phyloP scores from a whole-genome alignment of 31 red algal species.

The Odonthalia washingtoniensis region DNA sequence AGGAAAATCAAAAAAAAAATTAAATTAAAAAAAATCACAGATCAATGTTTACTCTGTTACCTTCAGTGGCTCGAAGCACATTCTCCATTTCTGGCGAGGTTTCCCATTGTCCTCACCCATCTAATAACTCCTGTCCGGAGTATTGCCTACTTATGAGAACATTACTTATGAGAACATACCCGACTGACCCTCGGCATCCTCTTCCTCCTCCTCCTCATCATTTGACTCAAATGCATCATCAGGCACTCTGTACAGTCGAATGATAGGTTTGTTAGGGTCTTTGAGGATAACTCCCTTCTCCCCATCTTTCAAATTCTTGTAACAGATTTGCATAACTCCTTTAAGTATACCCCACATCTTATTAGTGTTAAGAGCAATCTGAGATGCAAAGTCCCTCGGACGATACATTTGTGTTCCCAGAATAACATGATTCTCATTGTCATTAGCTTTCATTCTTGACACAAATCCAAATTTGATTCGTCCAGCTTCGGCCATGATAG shows the following conservation, averaged over 20 bases:
- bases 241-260: conserved; percentile 95
- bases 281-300: conserved; percentile 92
- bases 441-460: conserved; percentile 78
- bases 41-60: no score
- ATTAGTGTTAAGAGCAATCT: conserved; percentile 88
- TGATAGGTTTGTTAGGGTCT: conserved; percentile 92
- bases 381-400: conserved; percentile 96
- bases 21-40: no score
- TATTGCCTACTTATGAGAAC: no score
- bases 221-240: conserved; percentile 95
- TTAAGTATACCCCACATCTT: conserved; percentile 98
- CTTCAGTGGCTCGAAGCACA: no score
- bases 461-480: conserved; percentile 98
- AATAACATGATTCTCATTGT: conserved; percentile 78
- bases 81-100: no score
- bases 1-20: no score
- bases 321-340: conserved; percentile 90
- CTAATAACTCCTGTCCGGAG: no score
- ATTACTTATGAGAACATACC: not conserved
- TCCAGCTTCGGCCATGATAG: conserved; percentile 86
- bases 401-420: conserved; percentile 97
- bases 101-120: no score
- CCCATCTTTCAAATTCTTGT: conserved; percentile 83
- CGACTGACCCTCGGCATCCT: conserved; percentile 10
- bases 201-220: conserved; percentile 83